These are phyloP conservation scores for Pontederia paniculata DNA, from an alignment of 176 grass and related monocot genomes.

Conservation along the genomic window DNA sequence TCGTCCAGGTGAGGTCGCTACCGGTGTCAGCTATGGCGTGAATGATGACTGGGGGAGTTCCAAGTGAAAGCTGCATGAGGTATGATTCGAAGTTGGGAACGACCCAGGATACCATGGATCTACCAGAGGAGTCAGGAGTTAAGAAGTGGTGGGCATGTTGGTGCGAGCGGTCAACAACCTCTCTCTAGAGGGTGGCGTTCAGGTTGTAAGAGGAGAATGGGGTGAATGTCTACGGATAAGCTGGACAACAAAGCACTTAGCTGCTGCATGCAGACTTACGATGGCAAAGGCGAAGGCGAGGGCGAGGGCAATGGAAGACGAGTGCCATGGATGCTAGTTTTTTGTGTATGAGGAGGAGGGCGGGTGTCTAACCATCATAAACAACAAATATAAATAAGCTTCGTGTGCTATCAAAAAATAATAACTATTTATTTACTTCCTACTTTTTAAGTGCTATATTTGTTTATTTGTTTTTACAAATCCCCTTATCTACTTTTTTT, in stretches of 20 bases:
- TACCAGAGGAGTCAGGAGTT: not conserved
- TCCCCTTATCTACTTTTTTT: no score
- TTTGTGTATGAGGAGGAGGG: no score
- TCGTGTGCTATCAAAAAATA: no score
- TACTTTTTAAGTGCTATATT: no score
- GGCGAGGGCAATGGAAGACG: not conserved
- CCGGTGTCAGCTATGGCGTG: slow-evolving; percentile 11
- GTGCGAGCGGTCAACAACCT: not conserved
- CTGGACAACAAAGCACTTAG: not conserved
- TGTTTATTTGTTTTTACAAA: no score
- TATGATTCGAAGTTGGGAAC: not conserved
- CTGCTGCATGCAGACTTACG: not conserved
- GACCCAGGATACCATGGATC: not conserved
- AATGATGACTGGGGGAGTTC: not conserved
- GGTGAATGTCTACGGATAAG: slow-evolving; percentile 12
- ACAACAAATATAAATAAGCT: no score
- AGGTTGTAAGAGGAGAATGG: slow-evolving; percentile 10
- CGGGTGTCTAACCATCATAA: no score
- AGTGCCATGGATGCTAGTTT: no score
- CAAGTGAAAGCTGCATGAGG: slow-evolving; percentile 2
- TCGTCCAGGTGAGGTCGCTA: slow-evolving; percentile 18
- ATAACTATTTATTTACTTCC: no score
- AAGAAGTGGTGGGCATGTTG: not conserved
- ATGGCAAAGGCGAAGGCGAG: slow-evolving; percentile 1
- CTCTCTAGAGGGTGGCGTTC: not conserved